Percentiles rank a stretch among this genome's conserved stretches.
These are phyloP conservation scores for Stagonosporopsis rhizophila DNA, from an alignment of 2,329 filamentous ascomycete species.

Conservation along the genomic window DNA sequence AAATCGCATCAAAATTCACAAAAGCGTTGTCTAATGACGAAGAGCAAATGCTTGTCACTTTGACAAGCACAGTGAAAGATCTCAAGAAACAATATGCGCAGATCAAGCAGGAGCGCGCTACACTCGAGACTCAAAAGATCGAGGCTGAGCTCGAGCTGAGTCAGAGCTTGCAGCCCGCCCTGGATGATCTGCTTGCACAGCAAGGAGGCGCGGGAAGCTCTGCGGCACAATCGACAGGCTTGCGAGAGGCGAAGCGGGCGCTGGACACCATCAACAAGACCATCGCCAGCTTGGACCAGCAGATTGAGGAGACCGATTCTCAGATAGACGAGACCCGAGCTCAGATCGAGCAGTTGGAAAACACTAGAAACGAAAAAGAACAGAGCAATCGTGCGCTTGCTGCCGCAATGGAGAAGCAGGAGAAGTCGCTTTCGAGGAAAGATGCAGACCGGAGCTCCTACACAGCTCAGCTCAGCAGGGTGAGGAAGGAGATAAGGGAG, in stretches of 20 bases:
- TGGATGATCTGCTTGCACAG: conserved; percentile 73
- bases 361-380: conserved; percentile 69
- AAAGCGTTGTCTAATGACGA: conserved; percentile 85
- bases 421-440: conserved; percentile 90
- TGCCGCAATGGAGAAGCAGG: conserved; percentile 79
- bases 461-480: conserved; percentile 78
- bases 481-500: conserved; percentile 87
- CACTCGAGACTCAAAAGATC: conserved; percentile 81
- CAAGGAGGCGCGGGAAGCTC: conserved; percentile 62
- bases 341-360: conserved; percentile 65
- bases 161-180: conserved; percentile 85
- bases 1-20: conserved; percentile 87
- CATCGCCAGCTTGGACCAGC: conserved; percentile 70
- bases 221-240: conserved; percentile 59
- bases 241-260: conserved; percentile 82
- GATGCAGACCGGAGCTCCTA: conserved; percentile 86
- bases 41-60: conserved; percentile 76
- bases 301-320: conserved; percentile 75
- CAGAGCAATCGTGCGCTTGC: conserved; percentile 78
- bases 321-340: conserved; percentile 68
- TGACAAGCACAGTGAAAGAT: conserved; percentile 73
- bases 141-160: conserved; percentile 85
- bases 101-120: conserved; percentile 73
- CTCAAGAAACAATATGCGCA: conserved; percentile 80
- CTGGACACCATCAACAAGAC: conserved; percentile 77